Evolutionary conservation across 1,284 basidiomycete genomes (phyloP).

Genomic region (Moesziomyces sp.): DNA sequence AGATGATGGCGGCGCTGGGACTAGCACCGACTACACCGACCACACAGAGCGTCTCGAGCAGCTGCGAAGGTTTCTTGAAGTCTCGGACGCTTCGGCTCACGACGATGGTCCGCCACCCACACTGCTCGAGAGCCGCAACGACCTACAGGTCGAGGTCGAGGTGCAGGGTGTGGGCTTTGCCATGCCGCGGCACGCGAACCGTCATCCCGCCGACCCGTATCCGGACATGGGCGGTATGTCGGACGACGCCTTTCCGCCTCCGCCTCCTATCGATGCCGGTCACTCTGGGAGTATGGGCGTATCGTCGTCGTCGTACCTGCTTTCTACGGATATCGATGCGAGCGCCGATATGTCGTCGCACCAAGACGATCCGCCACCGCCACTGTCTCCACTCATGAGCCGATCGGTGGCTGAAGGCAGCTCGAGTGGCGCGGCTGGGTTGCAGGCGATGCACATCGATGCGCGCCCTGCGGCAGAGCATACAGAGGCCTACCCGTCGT

Average conservation of each 20-base stretch:
- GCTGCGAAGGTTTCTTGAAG: slow-evolving; percentile 39
- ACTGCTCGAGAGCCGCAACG: slow-evolving; percentile 52
- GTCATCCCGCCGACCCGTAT: slow-evolving; percentile 35
- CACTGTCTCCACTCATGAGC: slow-evolving; percentile 13
- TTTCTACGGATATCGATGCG: neutral
- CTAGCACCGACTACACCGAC: slow-evolving; percentile 16
- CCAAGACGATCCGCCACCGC: slow-evolving; percentile 26
- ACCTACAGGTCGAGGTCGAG: slow-evolving; percentile 59
- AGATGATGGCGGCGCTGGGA: slow-evolving; percentile 5
- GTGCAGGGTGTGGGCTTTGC: slow-evolving; percentile 62
- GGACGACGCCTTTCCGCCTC: slow-evolving; percentile 20
- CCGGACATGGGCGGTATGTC: neutral
- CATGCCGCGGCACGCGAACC: slow-evolving; percentile 33
- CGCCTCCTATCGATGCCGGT: slow-evolving; percentile 30
- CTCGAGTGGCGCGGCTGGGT: neutral
- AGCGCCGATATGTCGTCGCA: neutral
- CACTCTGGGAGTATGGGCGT: neutral
- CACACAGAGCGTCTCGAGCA: slow-evolving; percentile 43
- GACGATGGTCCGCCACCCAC: slow-evolving; percentile 50
- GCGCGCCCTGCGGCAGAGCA: too few species aligned
- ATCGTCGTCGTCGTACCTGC: slow-evolving; percentile 8
- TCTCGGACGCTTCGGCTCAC: slow-evolving; percentile 24
- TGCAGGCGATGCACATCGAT: neutral
- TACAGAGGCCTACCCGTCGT: neutral
- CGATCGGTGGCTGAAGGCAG: neutral